Conservation (phyloP, 2,329 filamentous ascomycete genomes). For the Cercospora janseana region DNA sequence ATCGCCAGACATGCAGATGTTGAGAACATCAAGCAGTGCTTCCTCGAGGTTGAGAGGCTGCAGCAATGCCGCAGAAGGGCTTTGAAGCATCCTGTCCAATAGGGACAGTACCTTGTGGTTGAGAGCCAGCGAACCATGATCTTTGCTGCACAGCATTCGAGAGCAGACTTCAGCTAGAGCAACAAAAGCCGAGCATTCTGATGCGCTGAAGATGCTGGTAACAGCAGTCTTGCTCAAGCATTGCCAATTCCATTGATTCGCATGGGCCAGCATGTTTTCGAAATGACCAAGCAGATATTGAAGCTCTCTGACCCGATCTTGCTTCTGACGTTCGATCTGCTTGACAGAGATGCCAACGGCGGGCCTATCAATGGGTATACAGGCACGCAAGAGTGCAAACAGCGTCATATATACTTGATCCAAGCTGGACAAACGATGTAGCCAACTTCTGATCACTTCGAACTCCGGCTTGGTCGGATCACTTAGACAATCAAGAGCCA, state of each 20-base stretch:
- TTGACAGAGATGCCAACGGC: not conserved
- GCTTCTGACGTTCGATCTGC: constrained; percentile 9
- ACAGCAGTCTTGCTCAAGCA: constrained; percentile 22
- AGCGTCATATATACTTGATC: constrained; percentile 47
- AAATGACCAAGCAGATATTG: constrained; percentile 66
- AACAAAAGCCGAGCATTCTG: constrained; percentile 22
- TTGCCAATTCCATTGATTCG: constrained; percentile 37
- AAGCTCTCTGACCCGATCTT: constrained; percentile 12
- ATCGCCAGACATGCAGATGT: constrained; percentile 24
- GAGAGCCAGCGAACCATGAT: constrained; percentile 17
- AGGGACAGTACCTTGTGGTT: constrained; percentile 23
- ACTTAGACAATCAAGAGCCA: constrained; percentile 74
- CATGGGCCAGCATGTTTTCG: constrained; percentile 67
- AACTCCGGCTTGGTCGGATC: constrained; percentile 72
- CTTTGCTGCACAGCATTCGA: constrained; percentile 24
- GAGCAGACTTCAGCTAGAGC: constrained; percentile 29
- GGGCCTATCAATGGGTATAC: not conserved
- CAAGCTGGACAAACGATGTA: constrained; percentile 61
- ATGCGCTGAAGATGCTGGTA: not conserved
- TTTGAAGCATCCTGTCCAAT: constrained; percentile 27
- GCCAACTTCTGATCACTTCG: constrained; percentile 76
- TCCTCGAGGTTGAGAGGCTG: constrained; percentile 30
- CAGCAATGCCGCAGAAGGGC: constrained; percentile 21
- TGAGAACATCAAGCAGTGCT: constrained; percentile 28
- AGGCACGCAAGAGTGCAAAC: constrained; percentile 19